Evolutionary conservation across 192 early-diverging fungal species (phyloP).

Genomic region (Umbelopsis sp.): DNA sequence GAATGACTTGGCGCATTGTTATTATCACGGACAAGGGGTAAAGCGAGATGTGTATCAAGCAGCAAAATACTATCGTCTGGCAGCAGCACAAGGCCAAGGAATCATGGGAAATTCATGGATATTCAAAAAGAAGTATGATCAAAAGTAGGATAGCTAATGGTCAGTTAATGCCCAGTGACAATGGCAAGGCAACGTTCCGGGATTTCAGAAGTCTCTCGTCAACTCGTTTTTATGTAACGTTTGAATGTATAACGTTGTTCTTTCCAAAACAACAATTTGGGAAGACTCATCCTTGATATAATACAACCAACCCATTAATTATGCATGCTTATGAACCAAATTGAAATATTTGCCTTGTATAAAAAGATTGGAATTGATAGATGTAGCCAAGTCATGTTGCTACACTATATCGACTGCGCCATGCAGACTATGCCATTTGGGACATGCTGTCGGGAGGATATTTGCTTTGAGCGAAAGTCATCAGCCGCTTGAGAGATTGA

Average conservation of each 20-base stretch:
- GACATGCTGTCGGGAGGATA: slow-evolving; percentile 75
- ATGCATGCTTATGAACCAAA: too few relatives aligned
- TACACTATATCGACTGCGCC: background rate
- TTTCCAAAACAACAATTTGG: background rate
- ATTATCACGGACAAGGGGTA: slow-evolving; percentile 70
- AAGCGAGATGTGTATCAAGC: slow-evolving; percentile 70
- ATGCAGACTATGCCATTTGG: slow-evolving; percentile 25
- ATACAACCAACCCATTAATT: too few relatives aligned
- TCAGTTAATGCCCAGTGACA: background rate
- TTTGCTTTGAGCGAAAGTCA: slow-evolving; percentile 92
- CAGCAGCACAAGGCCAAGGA: slow-evolving; percentile 67
- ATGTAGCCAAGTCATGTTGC: background rate
- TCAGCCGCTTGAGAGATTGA: slow-evolving; percentile 93
- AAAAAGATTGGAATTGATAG: too few relatives aligned
- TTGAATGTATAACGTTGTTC: background rate
- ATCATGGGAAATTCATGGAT: slow-evolving; percentile 84
- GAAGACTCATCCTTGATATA: background rate
- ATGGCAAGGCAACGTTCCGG: too few relatives aligned
- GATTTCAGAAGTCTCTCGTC: too few relatives aligned
- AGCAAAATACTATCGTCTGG: slow-evolving; percentile 77
- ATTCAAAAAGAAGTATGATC: slow-evolving; percentile 76
- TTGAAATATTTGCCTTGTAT: too few relatives aligned
- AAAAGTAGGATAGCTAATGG: background rate
- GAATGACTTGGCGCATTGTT: slow-evolving; percentile 67
- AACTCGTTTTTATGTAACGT: too few relatives aligned